phyloP scores from a whole-genome alignment of 2,329 filamentous ascomycete species.

The Fusarium sp. region DNA sequence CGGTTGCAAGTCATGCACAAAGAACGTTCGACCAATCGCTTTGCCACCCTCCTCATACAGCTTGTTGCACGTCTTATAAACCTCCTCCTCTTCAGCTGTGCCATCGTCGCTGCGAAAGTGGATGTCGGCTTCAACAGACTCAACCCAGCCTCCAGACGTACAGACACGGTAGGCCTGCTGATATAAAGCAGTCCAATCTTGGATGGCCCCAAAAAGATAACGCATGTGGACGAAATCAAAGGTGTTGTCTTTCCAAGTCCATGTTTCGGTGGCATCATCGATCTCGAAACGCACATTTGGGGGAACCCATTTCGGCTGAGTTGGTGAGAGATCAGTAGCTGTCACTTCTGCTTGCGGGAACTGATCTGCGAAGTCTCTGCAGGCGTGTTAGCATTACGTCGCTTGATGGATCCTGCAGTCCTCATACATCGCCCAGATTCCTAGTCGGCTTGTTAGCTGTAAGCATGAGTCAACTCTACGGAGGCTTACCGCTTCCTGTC shows the following conservation, averaged over 20 bases:
- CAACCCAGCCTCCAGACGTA: constrained; percentile 18
- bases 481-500: constrained; percentile 12
- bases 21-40: neutral
- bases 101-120: constrained; percentile 25
- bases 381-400: neutral
- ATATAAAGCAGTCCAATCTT: constrained; percentile 15
- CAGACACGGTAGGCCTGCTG: constrained; percentile 22
- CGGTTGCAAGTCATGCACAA: constrained; percentile 7
- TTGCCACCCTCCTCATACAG: neutral
- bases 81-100: neutral
- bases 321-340: constrained; percentile 26
- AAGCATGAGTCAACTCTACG: rapidly evolving
- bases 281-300: constrained; percentile 29
- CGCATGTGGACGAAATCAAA: constrained; percentile 31
- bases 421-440: constrained; percentile 21
- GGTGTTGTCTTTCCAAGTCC: constrained; percentile 12
- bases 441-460: neutral
- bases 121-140: constrained; percentile 22
- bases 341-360: constrained; percentile 12
- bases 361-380: constrained; percentile 20
- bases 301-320: constrained; percentile 24
- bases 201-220: constrained; percentile 18
- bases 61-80: neutral
- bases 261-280: constrained; percentile 16
- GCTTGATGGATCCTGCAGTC: rapidly evolving